A percentile compares a stretch with the other conserved stretches of the same genome.
These are phyloP conservation scores for Dictyostelium intermedium DNA, from an alignment of 78 protist species.

Conservation along the genomic window DNA sequence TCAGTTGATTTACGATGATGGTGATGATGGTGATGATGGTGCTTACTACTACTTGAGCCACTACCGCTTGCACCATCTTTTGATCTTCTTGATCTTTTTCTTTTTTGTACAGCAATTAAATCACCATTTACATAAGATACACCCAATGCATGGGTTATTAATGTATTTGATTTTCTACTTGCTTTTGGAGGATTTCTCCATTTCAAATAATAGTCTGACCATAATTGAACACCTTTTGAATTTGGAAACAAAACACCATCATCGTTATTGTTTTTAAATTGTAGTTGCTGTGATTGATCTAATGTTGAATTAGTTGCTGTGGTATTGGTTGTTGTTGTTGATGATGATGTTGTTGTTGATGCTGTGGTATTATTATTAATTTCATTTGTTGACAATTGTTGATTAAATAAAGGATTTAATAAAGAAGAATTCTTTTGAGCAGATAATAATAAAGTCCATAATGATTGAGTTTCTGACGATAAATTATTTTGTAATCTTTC, in stretches of 20 bases:
- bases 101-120: slow-evolving; percentile 23
- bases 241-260: slow-evolving; percentile 54
- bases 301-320: background rate
- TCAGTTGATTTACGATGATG: background rate
- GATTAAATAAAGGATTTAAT: slow-evolving; percentile 32
- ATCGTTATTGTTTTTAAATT: background rate
- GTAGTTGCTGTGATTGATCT: background rate
- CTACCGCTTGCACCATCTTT: background rate
- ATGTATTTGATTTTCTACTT: slow-evolving; percentile 30
- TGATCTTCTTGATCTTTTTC: slow-evolving; percentile 16
- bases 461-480: slow-evolving; percentile 25
- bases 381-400: background rate
- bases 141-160: slow-evolving; percentile 19
- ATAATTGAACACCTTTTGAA: slow-evolving; percentile 56
- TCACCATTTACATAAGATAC: slow-evolving; percentile 47
- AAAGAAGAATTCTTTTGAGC: background rate
- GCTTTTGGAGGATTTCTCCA: slow-evolving; percentile 43
- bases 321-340: background rate
- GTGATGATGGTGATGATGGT: background rate
- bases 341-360: background rate
- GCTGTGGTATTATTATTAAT: background rate
- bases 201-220: slow-evolving; percentile 65
- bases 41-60: background rate
- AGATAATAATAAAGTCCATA: slow-evolving; percentile 24
- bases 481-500: background rate